Percentiles rank a stretch among this genome's conserved stretches.
phyloP scores from a whole-genome alignment of 352 stramenopile genomes.

The Phytophthora fragariae region DNA sequence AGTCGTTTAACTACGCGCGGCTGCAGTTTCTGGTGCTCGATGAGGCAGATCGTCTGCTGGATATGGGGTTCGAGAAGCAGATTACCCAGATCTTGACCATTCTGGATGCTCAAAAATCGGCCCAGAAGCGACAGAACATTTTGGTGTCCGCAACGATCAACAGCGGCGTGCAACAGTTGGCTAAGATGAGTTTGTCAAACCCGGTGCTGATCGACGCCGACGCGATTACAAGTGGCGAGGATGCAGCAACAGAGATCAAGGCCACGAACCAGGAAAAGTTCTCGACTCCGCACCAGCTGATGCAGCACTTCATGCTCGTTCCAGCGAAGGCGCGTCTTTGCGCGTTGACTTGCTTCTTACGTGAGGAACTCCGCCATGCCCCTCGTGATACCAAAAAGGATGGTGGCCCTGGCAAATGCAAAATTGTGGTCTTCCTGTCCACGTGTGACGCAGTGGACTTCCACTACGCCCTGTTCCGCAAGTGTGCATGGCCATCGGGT shows the following conservation, averaged over 20 bases:
- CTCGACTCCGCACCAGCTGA: conserved; percentile 92
- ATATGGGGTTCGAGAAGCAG: conserved; percentile 99
- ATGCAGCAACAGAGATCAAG: conserved; percentile 20
- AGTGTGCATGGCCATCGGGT: conserved; percentile 71
- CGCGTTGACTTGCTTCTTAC: conserved; percentile 93
- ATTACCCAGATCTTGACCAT: conserved; percentile 98
- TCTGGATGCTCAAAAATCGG: conserved; percentile 91
- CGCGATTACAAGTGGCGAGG: conserved; percentile 32
- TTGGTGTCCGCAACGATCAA: conserved; percentile 92
- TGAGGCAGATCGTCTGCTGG: conserved; percentile 99
- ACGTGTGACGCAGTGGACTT: conserved; percentile 98
- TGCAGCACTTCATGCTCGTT: conserved; percentile 97
- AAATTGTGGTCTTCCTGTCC: conserved; percentile 97
- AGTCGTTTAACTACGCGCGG: conserved; percentile 88
- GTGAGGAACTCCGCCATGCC: conserved; percentile 61
- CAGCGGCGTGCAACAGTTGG: conserved; percentile 83
- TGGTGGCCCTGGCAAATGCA: conserved; percentile 49
- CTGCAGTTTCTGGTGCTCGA: conserved; percentile 98
- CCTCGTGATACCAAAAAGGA: conserved; percentile 40
- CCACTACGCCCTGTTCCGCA: conserved; percentile 93
- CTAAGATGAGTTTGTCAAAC: conserved; percentile 83
- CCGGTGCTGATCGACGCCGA: conserved; percentile 85
- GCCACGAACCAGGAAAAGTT: conserved; percentile 69
- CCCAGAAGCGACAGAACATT: conserved; percentile 80
- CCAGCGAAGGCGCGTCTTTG: conserved; percentile 94